These are phyloP conservation scores for Cordyceps farinosa DNA, from an alignment of 2,329 filamentous ascomycete genomes.

Conservation along the genomic window DNA sequence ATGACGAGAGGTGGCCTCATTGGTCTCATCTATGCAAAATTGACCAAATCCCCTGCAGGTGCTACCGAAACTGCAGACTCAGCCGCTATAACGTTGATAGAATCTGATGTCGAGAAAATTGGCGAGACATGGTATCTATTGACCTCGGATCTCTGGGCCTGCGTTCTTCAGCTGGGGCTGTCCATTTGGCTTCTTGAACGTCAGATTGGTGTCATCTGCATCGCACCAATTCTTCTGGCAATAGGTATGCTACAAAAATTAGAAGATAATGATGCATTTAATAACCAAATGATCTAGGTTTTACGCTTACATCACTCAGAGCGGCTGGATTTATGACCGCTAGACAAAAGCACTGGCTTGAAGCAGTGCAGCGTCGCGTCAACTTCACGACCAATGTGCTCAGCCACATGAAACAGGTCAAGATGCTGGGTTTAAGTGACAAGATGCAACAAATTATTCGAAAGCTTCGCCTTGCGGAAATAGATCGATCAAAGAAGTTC, in stretches of 20 bases:
- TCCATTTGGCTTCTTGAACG: slow-evolving; percentile 18
- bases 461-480: background rate
- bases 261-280: background rate
- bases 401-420: slow-evolving; percentile 10
- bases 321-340: slow-evolving; percentile 6
- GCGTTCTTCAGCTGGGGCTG: slow-evolving; percentile 16
- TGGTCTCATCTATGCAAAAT: slow-evolving; percentile 4
- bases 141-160: slow-evolving; percentile 12
- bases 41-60: background rate
- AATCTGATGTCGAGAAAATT: slow-evolving; percentile 15
- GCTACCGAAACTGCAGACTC: background rate
- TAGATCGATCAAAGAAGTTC: slow-evolving; percentile 13
- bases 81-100: slow-evolving; percentile 12
- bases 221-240: slow-evolving; percentile 19
- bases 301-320: background rate
- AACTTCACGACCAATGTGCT: slow-evolving; percentile 17
- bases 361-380: slow-evolving; percentile 16
- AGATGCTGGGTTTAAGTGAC: slow-evolving; percentile 11
- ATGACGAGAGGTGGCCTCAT: slow-evolving; percentile 15
- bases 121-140: slow-evolving; percentile 11
- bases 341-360: slow-evolving; percentile 11
- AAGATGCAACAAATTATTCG: slow-evolving; percentile 7
- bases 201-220: slow-evolving; percentile 18
- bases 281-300: background rate
- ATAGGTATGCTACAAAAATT: background rate